Evolutionary conservation across 2,329 filamentous ascomycete genomes (phyloP).

Genomic region (Periconia macrospinosa): DNA sequence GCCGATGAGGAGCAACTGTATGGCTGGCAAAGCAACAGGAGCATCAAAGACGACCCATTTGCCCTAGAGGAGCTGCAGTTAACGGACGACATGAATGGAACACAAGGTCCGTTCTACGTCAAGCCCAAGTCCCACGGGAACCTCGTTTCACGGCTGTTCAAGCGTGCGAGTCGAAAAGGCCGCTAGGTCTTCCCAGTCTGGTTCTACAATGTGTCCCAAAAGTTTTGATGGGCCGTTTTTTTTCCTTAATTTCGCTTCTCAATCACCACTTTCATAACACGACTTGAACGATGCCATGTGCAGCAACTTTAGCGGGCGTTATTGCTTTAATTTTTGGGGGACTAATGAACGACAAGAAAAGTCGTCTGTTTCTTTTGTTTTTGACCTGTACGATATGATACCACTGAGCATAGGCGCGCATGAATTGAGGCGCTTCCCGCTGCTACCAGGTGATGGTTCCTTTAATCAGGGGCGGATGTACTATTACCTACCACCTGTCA

Average conservation of each 20-base stretch:
- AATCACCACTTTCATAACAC: neutral
- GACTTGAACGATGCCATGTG: slow-evolving; percentile 5
- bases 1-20: slow-evolving; percentile 73
- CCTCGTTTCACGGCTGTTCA: slow-evolving; percentile 40
- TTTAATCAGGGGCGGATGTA: neutral
- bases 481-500: neutral
- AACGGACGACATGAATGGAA: slow-evolving; percentile 51
- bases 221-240: neutral
- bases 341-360: neutral
- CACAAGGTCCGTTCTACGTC: slow-evolving; percentile 50
- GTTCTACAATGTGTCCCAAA: neutral
- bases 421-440: slow-evolving; percentile 13
- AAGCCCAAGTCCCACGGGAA: slow-evolving; percentile 38
- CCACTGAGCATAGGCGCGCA: slow-evolving; percentile 1
- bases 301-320: slow-evolving; percentile 6
- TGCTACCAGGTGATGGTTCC: neutral
- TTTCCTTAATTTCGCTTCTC: neutral
- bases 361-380: neutral
- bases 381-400: slow-evolving; percentile 24
- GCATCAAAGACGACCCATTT: slow-evolving; percentile 53
- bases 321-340: neutral
- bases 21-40: slow-evolving; percentile 59
- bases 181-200: slow-evolving; percentile 9
- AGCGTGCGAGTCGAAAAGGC: slow-evolving; percentile 39
- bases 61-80: slow-evolving; percentile 57